A percentile compares a stretch with the other conserved stretches of the same genome.
phyloP scores from a whole-genome alignment of 805 yeast genomes.

The Candida boleticola region DNA sequence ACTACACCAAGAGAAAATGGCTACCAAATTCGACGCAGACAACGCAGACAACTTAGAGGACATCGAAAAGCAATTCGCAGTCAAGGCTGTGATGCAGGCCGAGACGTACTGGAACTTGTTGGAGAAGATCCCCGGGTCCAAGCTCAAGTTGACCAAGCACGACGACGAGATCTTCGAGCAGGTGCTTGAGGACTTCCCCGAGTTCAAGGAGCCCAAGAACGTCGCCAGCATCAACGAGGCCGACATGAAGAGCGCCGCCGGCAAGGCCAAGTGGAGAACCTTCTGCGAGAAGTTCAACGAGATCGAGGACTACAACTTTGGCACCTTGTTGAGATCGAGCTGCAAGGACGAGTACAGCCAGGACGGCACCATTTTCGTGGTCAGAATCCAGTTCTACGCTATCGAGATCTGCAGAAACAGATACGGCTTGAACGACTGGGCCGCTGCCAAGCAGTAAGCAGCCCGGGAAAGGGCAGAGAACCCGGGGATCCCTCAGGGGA shows the following conservation, averaged over 20 bases:
- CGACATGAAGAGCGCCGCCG: constrained; percentile 73
- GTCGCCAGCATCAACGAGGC: constrained; percentile 66
- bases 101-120: constrained; percentile 89
- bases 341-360: constrained; percentile 74
- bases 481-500: no score
- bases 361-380: constrained; percentile 81
- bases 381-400: constrained; percentile 93
- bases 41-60: constrained; percentile 86
- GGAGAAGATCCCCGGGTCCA: constrained; percentile 73
- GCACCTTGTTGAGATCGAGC: constrained; percentile 83
- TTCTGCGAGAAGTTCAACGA: constrained; percentile 82
- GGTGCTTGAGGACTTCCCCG: constrained; percentile 80
- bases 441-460: constrained; percentile 24
- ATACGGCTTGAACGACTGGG: constrained; percentile 91
- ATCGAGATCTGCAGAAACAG: constrained; percentile 92
- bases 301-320: constrained; percentile 91
- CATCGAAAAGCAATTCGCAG: constrained; percentile 96
- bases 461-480: no score
- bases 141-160: constrained; percentile 65
- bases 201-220: constrained; percentile 60
- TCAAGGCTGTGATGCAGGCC: constrained; percentile 93
- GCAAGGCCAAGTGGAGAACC: constrained; percentile 88
- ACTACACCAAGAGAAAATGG: constrained; percentile 16
- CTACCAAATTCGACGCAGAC: constrained; percentile 68
- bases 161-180: constrained; percentile 69